Conservation (phyloP, 2,329 filamentous ascomycete genomes). For the Pseudogymnoascus sp. region DNA sequence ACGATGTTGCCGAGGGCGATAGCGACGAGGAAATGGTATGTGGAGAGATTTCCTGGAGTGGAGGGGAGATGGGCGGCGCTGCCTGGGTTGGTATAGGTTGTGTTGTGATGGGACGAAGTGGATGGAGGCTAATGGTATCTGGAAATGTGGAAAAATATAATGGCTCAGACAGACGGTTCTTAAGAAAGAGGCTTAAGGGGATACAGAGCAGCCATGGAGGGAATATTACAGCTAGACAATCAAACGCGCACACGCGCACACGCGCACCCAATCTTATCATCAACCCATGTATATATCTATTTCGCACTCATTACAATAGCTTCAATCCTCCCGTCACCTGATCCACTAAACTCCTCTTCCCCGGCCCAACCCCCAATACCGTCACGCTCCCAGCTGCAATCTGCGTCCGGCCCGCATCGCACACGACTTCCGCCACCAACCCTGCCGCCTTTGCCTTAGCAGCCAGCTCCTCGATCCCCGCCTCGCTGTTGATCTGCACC, state of each 20-base stretch:
- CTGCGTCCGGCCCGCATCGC: constrained; percentile 94
- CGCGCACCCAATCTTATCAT: not conserved
- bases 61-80: constrained; percentile 65
- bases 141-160: too few relatives aligned
- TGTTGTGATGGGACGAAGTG: not conserved
- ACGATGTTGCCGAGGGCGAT: constrained; percentile 85
- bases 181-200: not conserved
- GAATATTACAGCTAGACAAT: not conserved
- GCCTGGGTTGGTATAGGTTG: constrained; percentile 33
- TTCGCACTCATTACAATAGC: constrained; percentile 48
- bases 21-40: constrained; percentile 77
- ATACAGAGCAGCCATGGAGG: not conserved
- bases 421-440: constrained; percentile 79
- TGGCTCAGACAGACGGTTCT: not conserved
- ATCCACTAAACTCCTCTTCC: constrained; percentile 79
- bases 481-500: constrained; percentile 77
- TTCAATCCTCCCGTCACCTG: constrained; percentile 78
- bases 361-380: constrained; percentile 75
- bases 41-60: constrained; percentile 76
- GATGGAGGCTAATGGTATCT: not conserved
- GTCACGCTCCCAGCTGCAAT: constrained; percentile 90
- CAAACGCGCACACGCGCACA: not conserved
- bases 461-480: constrained; percentile 66
- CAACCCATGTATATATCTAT: constrained; percentile 16
- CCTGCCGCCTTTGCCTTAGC: constrained; percentile 75